Evolutionary conservation across 78 protist genomes (phyloP), one percentile per base, ranked within the genome.

Genomic region (Diacronema lutheri): DNA sequence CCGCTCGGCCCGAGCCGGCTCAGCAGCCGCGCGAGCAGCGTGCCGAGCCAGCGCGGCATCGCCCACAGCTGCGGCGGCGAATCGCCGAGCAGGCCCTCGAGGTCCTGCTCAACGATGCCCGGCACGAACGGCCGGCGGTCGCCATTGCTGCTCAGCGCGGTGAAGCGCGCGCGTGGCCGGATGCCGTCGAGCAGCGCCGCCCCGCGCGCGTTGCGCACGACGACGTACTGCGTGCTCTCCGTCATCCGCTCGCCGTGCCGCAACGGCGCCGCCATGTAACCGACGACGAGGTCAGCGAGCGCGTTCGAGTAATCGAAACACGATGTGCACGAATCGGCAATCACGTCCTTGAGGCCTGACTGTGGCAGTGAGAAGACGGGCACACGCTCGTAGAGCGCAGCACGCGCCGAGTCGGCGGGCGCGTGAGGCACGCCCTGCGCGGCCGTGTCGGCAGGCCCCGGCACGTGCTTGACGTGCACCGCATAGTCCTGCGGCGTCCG

Each of bases 231-330:
- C 2, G 64, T 9, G 10, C 35, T 37, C 26, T 13, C 41, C 46
- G 2, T 20, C 79, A 71, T 71, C 58, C 41, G 55, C n/a, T 21
- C 50, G 14, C 29, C 25, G 9, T 20, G 26, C 41, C 13, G 20
- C 40, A 73, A 73, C 10, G 81, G 81, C 5, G 81, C 81, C 10
- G 37, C 81, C 76, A 79, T 79, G 65, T 56, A 78, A 20, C 66
- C 83, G 46, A 68, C 87, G 29, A 85, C 88, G 19, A 85, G 72
- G 62, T 85, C 88, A 25, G 88, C 88, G 23, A 85, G 83, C 13
- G 40, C 56, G 61, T 85, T 85, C 33, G 71, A 38, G 74, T 85
- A 85, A 74, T 85, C 88, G 88, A 85, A 85, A 60, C 88, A 85
- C 16, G 83, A 3, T 61, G 7, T 41, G 83, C 88, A 85, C 20